phyloP scores from a whole-genome alignment of 192 early-diverging fungal genomes.

The Rhizophagus sp. region DNA sequence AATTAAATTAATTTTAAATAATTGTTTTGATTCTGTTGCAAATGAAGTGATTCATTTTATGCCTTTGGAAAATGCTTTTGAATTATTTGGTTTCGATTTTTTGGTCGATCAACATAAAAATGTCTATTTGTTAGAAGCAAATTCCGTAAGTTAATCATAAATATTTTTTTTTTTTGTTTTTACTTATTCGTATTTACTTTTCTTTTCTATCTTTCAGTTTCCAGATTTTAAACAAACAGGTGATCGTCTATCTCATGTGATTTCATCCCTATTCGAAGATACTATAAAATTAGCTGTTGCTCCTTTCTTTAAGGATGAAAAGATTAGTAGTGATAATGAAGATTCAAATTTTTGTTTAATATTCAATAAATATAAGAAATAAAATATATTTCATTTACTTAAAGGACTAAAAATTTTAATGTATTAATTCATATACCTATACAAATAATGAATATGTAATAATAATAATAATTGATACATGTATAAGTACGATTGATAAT shows the following conservation, averaged over 20 bases:
- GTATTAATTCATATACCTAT: too few relatives aligned
- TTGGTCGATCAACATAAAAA: slow-evolving; percentile 55
- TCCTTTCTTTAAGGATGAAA: slow-evolving; percentile 34
- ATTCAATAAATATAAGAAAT: background rate
- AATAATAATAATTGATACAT: too few relatives aligned
- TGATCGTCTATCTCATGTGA: slow-evolving; percentile 45
- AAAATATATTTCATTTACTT: background rate
- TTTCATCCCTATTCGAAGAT: slow-evolving; percentile 60
- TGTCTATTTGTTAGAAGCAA: slow-evolving; percentile 61
- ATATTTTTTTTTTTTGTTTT: background rate
- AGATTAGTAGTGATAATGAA: background rate
- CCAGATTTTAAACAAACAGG: slow-evolving; percentile 75
- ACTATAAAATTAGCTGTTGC: slow-evolving; percentile 42
- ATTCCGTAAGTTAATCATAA: slow-evolving; percentile 44
- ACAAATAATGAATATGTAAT: too few relatives aligned
- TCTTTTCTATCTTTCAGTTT: slow-evolving; percentile 36
- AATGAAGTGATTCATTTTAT: slow-evolving; percentile 66
- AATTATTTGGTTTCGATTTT: slow-evolving; percentile 70
- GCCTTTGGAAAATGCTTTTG: slow-evolving; percentile 62
- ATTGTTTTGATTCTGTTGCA: slow-evolving; percentile 60
- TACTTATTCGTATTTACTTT: background rate
- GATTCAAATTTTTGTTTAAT: background rate
- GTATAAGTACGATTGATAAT: background rate
- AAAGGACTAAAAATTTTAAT: background rate
- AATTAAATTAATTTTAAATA: slow-evolving; percentile 54